A percentile compares a stretch with the other conserved stretches of the same genome.
These are phyloP conservation scores for Schizophyllum commune DNA, from an alignment of 1,284 basidiomycete species.

Conservation along the genomic window DNA sequence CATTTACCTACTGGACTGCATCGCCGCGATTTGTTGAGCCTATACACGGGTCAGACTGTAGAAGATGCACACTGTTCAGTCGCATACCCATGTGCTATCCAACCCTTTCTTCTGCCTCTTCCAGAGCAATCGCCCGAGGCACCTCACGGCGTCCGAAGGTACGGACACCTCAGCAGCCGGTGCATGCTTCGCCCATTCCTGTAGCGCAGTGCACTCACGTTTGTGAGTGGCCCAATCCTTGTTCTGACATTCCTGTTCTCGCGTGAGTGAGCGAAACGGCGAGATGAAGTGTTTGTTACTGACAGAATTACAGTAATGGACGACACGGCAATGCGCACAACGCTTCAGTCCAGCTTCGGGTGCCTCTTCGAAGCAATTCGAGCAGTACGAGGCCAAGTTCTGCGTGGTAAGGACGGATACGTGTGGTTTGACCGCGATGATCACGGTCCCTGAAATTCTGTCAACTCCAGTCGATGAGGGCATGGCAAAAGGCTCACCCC, in stretches of 20 bases:
- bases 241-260: conserved; percentile 62
- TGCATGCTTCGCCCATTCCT: conserved; percentile 43
- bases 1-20: conserved; percentile 67
- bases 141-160: conserved; percentile 70
- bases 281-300: conserved; percentile 6
- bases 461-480: background rate
- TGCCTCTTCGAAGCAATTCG: conserved; percentile 48
- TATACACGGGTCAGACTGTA: conserved; percentile 21
- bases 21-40: conserved; percentile 56
- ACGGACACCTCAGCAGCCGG: conserved; percentile 39
- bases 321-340: conserved; percentile 62
- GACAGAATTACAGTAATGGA: conserved; percentile 72
- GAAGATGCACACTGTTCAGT: background rate
- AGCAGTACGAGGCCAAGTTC: conserved; percentile 58
- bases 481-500: background rate
- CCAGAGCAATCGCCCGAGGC: conserved; percentile 73
- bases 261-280: conserved; percentile 3
- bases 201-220: conserved; percentile 66
- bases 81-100: conserved; percentile 53
- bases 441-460: conserved; percentile 42
- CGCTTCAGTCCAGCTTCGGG: conserved; percentile 38
- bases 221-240: conserved; percentile 75
- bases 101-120: conserved; percentile 45
- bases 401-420: conserved; percentile 60
- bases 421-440: conserved; percentile 53